Percentiles rank a stretch among this genome's conserved stretches.
Conservation (phyloP, 768 basidiomycete genomes). For the Mycena latifolia region DNA sequence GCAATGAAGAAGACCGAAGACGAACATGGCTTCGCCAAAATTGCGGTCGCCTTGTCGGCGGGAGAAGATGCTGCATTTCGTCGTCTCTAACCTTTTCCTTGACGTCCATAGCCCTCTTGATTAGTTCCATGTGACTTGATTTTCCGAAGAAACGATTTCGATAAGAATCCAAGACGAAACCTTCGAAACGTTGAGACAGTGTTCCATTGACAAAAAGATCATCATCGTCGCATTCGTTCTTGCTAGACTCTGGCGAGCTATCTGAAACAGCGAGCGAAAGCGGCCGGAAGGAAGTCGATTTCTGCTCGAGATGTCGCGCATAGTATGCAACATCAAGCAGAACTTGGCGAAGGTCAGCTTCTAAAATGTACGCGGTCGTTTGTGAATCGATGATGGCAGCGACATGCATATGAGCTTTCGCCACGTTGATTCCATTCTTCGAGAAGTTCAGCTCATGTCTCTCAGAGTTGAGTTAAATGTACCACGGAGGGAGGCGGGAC, state of each 20-base stretch:
- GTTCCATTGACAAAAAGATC: slow-evolving; percentile 9
- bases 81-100: slow-evolving; percentile 52
- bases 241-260: not conserved
- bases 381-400: slow-evolving; percentile 15
- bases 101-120: slow-evolving; percentile 51
- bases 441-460: too few species aligned
- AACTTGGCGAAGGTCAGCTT: slow-evolving; percentile 11
- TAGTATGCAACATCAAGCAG: slow-evolving; percentile 21
- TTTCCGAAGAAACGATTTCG: slow-evolving; percentile 43
- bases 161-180: slow-evolving; percentile 20
- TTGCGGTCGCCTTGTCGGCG: slow-evolving; percentile 29
- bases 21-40: slow-evolving; percentile 39
- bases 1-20: not conserved
- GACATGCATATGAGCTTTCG: slow-evolving; percentile 28
- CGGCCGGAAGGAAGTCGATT: not conserved
- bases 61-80: too few species aligned
- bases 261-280: slow-evolving; percentile 1
- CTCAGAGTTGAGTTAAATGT: not conserved
- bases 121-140: slow-evolving; percentile 46
- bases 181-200: slow-evolving; percentile 23
- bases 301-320: slow-evolving; percentile 16
- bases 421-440: too few species aligned
- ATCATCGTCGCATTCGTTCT: not conserved
- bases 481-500: not conserved
- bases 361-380: slow-evolving; percentile 18